Evolutionary conservation across 495 filamentous ascomycete species (phyloP), one percentile per base, ranked within the genome.

Genomic region (Clavariopsis aquatica): DNA sequence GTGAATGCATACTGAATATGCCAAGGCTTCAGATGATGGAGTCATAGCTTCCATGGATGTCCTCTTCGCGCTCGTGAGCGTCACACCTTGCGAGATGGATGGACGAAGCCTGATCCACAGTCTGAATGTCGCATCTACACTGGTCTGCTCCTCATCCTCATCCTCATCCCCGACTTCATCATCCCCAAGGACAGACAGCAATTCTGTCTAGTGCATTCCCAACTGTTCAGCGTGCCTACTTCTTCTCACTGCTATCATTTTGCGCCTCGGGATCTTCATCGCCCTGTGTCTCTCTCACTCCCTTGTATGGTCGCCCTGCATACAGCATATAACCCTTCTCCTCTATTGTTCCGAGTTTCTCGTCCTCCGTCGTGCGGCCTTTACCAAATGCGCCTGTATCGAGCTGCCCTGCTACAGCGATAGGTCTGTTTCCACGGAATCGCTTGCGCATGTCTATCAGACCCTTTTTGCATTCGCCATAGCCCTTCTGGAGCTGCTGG

Each of bases 401-500:
- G 22, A 82, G 59, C 69, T 92, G 86, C 64, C 85, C 79, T 51
- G 79, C 77, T 27, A 89, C 82, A 26, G 84, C 81, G 65, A 96
- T 82, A 47, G 94, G 92, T 68, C 89, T 83, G 78, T 98, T 98
- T n/a, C 94, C 95, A 46, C 95, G 84, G 79, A 98, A 98, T 23
- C 95, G 88, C 77, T 98, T 98, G 72, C 95, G 89, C 95, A 98
- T 98, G 78, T 98, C 94, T 71, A 98, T 85, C 86, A 95, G 85
- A 53, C 95, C 94, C 58, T 93, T 89, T 72, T 96, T 95, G 85
- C 94, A 98, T 73, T 97, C 88, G 73, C 88, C 87, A 72, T 94
- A 96, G 28, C 91, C 93, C 74, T 89, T 91, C 75, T 91, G 89
- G 58, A 98, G 82, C 74, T 96, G 95, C 75, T 95, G 94, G 75